Conservation (phyloP, 2,329 filamentous ascomycete species). For the Fusarium dlaminii region DNA sequence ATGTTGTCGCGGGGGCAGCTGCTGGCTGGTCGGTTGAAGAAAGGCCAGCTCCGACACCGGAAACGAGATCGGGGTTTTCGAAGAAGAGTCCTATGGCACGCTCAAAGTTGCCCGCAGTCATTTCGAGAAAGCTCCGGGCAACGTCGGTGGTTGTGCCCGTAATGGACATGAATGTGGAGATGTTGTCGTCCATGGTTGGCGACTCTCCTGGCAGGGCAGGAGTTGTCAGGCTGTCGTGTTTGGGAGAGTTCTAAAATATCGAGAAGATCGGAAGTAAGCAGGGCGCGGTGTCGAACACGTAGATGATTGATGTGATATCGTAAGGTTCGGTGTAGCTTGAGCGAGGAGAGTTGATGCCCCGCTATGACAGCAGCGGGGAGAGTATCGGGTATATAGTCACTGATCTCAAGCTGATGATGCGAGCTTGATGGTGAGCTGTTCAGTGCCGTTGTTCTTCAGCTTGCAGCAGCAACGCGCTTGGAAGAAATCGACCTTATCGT, state of each 20-base stretch:
- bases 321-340: conserved; percentile 32
- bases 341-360: conserved; percentile 29
- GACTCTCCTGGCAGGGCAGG: conserved; percentile 7
- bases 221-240: background rate
- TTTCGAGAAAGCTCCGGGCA: conserved; percentile 82
- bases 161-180: conserved; percentile 82
- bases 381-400: background rate
- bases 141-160: conserved; percentile 79
- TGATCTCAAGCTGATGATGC: background rate
- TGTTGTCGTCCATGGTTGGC: conserved; percentile 72
- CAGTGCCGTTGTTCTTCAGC: background rate
- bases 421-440: background rate
- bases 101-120: conserved; percentile 85
- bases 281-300: background rate
- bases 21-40: conserved; percentile 30
- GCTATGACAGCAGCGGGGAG: conserved; percentile 30
- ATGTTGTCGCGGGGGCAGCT: conserved; percentile 37
- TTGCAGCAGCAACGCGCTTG: background rate
- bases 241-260: background rate
- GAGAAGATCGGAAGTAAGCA: background rate
- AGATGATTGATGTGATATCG: conserved; percentile 5
- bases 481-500: background rate
- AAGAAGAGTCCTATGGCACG: conserved; percentile 92
- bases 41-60: conserved; percentile 48
- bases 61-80: conserved; percentile 80